Conservation (phyloP, 805 yeast species). For the Teunomyces kruisii region DNA sequence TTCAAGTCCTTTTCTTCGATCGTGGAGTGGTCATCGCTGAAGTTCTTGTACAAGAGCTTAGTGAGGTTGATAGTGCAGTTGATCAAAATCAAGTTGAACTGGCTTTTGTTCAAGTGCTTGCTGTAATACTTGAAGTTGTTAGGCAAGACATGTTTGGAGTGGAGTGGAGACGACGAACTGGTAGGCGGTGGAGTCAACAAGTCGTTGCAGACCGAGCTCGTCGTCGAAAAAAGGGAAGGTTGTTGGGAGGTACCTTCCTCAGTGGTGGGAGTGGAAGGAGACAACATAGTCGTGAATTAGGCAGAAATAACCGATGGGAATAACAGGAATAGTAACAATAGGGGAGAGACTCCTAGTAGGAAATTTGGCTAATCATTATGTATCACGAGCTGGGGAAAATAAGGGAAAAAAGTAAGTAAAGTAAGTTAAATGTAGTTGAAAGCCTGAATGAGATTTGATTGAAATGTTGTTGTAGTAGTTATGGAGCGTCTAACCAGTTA, state of each 20-base stretch:
- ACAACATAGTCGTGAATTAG: neutral
- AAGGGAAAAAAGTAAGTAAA: neutral
- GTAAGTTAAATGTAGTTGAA: too few species aligned
- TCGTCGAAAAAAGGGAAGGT: neutral
- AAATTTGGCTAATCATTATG: neutral
- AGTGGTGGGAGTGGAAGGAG: constrained; percentile 2
- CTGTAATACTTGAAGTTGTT: constrained; percentile 42
- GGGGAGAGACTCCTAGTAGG: neutral
- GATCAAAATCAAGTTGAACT: constrained; percentile 39
- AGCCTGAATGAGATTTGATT: neutral
- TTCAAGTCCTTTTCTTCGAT: constrained; percentile 16
- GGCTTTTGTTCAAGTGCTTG: constrained; percentile 37
- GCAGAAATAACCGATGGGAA: constrained; percentile 1
- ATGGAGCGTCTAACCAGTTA: constrained; percentile 1
- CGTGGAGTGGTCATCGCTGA: neutral
- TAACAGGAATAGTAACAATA: neutral
- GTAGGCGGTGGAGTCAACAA: constrained; percentile 19
- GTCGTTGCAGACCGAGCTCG: neutral
- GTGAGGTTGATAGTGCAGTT: constrained; percentile 36
- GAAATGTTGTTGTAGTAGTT: too few species aligned
- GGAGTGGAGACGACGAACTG: constrained; percentile 11
- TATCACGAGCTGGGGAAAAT: neutral
- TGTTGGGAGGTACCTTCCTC: neutral
- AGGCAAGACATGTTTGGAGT: constrained; percentile 20
- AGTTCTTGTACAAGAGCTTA: constrained; percentile 27